These are phyloP conservation scores for Cyclotella atomus DNA, from an alignment of 108 stramenopile species.

Conservation along the genomic window DNA sequence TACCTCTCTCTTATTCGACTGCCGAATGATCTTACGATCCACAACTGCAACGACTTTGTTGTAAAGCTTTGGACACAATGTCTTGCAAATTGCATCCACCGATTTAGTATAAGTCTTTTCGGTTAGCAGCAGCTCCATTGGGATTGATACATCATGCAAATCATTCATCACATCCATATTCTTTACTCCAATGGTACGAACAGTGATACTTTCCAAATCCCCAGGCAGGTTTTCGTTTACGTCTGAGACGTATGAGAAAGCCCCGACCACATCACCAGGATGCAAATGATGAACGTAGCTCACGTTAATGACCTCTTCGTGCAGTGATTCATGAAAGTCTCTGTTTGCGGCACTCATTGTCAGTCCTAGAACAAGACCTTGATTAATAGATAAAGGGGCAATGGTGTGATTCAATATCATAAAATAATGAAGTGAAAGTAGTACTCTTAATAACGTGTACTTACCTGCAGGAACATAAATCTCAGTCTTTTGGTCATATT, in stretches of 20 bases:
- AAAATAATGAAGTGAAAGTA: neutral
- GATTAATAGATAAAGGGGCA: neutral
- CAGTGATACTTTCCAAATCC: conserved; percentile 67
- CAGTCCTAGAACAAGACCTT: conserved; percentile 80
- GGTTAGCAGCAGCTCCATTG: conserved; percentile 66
- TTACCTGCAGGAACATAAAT: conserved; percentile 66
- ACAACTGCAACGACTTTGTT: conserved; percentile 76
- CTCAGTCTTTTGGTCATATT: conserved; percentile 68
- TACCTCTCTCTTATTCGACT: conserved; percentile 60
- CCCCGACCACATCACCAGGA: conserved; percentile 76
- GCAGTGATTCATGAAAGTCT: conserved; percentile 86
- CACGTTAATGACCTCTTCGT: conserved; percentile 81
- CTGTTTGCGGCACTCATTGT: conserved; percentile 64
- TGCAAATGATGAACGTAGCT: conserved; percentile 79
- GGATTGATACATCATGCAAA: conserved; percentile 59
- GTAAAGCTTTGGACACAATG: conserved; percentile 61
- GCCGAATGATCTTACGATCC: conserved; percentile 77
- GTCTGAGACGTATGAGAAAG: conserved; percentile 58
- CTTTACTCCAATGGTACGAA: conserved; percentile 86
- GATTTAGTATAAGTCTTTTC: conserved; percentile 60
- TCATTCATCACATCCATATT: conserved; percentile 63
- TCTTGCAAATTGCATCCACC: conserved; percentile 75
- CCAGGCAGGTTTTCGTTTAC: conserved; percentile 70
- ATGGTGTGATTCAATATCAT: too few species aligned
- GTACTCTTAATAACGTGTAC: neutral